These are phyloP conservation scores for Rhodotorula paludigena DNA, from an alignment of 768 basidiomycete genomes.

Conservation along the genomic window DNA sequence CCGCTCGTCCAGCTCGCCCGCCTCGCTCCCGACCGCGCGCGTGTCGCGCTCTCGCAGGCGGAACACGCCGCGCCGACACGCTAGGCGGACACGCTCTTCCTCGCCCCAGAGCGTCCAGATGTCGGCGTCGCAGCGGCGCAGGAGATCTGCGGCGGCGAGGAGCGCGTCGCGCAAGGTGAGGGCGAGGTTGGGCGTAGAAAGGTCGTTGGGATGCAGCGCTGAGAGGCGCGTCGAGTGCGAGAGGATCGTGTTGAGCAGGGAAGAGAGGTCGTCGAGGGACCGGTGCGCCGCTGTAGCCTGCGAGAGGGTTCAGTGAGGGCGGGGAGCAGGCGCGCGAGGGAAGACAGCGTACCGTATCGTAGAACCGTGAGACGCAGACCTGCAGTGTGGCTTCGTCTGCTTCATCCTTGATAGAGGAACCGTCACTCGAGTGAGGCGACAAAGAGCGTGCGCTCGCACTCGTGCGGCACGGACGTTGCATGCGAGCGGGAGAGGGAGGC, in stretches of 20 bases:
- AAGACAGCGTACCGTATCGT: background rate
- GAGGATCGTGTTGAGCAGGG: background rate
- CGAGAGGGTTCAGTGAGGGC: no score
- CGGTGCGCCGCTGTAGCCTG: background rate
- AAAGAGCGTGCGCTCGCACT: no score
- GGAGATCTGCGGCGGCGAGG: background rate
- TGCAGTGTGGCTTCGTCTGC: no score
- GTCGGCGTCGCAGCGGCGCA: background rate
- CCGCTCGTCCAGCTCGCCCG: conserved; percentile 3
- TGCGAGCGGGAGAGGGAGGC: no score
- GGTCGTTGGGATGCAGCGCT: conserved; percentile 20
- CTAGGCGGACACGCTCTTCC: conserved; percentile 11
- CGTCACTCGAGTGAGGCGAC: no score
- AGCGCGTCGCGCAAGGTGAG: conserved; percentile 22
- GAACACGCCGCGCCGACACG: background rate
- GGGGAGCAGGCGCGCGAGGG: no score
- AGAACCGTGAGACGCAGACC: background rate
- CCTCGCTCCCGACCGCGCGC: background rate
- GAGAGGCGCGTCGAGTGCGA: conserved; percentile 8
- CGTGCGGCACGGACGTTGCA: no score
- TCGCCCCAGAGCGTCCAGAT: conserved; percentile 5
- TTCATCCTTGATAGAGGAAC: no score
- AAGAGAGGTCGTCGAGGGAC: background rate
- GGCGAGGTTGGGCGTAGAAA: conserved; percentile 26
- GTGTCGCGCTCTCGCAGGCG: background rate